Evolutionary conservation across 2,329 filamentous ascomycete species (phyloP).

Genomic region (Sclerotinia minor): DNA sequence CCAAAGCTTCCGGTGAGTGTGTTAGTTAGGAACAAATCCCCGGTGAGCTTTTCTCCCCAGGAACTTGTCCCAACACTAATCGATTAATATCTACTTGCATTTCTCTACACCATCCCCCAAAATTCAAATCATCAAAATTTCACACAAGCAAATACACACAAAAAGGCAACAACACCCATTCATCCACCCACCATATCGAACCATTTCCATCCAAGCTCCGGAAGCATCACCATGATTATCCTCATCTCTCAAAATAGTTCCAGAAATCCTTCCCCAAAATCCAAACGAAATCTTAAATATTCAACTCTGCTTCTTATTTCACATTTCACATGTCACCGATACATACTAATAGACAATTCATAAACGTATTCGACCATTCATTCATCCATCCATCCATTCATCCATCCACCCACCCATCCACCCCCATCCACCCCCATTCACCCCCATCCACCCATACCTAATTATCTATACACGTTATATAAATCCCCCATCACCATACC

Average conservation of each 20-base stretch:
- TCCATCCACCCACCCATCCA: background rate
- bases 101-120: too few species aligned
- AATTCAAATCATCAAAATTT: background rate
- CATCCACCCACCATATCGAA: background rate
- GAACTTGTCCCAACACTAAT: background rate
- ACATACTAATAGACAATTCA: background rate
- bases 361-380: background rate
- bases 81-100: too few species aligned
- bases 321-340: background rate
- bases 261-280: too few species aligned
- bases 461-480: constrained; percentile 3
- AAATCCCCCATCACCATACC: background rate
- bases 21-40: background rate
- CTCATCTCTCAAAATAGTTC: too few species aligned
- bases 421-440: background rate
- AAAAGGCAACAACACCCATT: too few species aligned
- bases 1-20: background rate
- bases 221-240: background rate
- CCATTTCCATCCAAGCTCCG: background rate
- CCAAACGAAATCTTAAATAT: too few species aligned
- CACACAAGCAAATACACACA: background rate
- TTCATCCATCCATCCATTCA: too few species aligned
- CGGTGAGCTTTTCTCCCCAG: background rate
- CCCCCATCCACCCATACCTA: constrained; percentile 1
- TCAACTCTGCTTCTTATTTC: background rate